Percentiles rank a stretch among this genome's conserved stretches.
Conservation (phyloP, 176 grass and related monocot genomes). For the Thinopyrum elongatum region DNA sequence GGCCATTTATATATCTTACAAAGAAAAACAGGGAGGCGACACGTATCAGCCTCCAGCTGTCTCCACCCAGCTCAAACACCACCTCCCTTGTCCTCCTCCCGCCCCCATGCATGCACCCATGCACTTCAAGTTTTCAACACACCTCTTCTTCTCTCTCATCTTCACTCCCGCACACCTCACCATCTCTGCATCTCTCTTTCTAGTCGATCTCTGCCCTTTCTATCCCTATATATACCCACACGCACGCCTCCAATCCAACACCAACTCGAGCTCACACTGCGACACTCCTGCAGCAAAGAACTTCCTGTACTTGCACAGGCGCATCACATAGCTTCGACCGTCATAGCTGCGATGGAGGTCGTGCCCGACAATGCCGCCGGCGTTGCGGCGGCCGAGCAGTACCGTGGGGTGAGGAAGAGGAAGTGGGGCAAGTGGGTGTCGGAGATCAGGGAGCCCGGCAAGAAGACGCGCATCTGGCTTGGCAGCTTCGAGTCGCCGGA, state of each 20-base stretch:
- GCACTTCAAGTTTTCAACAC: conserved; percentile 13
- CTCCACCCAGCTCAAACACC: conserved; percentile 30
- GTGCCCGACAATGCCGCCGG: neutral
- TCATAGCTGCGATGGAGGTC: conserved; percentile 10
- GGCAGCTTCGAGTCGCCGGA: conserved; percentile 94
- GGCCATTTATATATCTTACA: neutral
- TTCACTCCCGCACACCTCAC: conserved; percentile 11
- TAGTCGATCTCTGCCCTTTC: neutral
- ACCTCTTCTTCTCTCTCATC: neutral
- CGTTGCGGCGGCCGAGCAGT: conserved; percentile 25
- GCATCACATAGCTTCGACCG: neutral
- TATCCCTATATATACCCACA: conserved; percentile 14
- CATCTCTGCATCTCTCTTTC: neutral
- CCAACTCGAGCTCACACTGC: neutral
- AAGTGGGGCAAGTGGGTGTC: conserved; percentile 98
- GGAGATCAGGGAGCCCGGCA: conserved; percentile 95
- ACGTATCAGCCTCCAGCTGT: conserved; percentile 60
- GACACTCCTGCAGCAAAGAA: neutral
- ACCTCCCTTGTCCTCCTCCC: conserved; percentile 17
- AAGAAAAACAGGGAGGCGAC: conserved; percentile 1
- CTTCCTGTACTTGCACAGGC: neutral
- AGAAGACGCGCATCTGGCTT: conserved; percentile 96
- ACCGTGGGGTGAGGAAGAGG: conserved; percentile 83
- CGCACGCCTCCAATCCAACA: conserved; percentile 25
- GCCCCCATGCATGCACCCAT: conserved; percentile 37